These are phyloP conservation scores for Calamus simplicifolius DNA, from an alignment of 176 grass and related monocot species.

Conservation along the genomic window DNA sequence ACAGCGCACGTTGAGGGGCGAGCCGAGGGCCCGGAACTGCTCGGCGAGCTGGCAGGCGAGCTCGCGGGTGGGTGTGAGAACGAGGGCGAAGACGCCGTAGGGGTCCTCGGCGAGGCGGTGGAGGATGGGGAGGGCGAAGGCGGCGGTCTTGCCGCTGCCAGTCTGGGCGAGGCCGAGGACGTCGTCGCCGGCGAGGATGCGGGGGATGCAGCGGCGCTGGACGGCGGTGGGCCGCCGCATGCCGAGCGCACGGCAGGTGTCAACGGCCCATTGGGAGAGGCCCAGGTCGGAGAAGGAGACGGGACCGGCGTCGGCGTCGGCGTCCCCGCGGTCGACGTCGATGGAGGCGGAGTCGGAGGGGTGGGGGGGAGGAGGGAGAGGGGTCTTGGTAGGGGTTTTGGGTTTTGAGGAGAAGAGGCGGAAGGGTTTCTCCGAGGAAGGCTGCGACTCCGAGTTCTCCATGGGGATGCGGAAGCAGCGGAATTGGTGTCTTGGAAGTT, in stretches of 20 bases:
- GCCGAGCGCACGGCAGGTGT: constrained; percentile 45
- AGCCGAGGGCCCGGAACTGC: constrained; percentile 88
- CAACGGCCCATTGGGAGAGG: constrained; percentile 62
- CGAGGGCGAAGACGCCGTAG: constrained; percentile 71
- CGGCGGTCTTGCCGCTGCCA: constrained; percentile 86
- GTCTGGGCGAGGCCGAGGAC: constrained; percentile 82
- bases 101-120: constrained; percentile 67
- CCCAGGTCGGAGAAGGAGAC: constrained; percentile 62
- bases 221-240: constrained; percentile 59
- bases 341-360: background rate
- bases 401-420: constrained; percentile 34
- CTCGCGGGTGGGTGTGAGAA: constrained; percentile 68
- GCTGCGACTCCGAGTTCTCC: too few relatives aligned
- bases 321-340: constrained; percentile 4
- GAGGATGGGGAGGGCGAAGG: constrained; percentile 77
- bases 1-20: constrained; percentile 61
- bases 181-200: constrained; percentile 62
- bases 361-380: background rate
- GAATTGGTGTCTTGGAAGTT: too few relatives aligned
- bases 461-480: too few relatives aligned
- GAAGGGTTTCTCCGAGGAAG: constrained; percentile 33
- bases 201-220: constrained; percentile 74
- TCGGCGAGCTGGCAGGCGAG: constrained; percentile 79
- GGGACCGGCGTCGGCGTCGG: constrained; percentile 1
- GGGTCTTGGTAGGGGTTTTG: constrained; percentile 5